Percentiles rank a stretch among this genome's conserved stretches.
These are phyloP conservation scores for Elymus sibiricus DNA, from an alignment of 176 grass and related monocot species.

Conservation along the genomic window DNA sequence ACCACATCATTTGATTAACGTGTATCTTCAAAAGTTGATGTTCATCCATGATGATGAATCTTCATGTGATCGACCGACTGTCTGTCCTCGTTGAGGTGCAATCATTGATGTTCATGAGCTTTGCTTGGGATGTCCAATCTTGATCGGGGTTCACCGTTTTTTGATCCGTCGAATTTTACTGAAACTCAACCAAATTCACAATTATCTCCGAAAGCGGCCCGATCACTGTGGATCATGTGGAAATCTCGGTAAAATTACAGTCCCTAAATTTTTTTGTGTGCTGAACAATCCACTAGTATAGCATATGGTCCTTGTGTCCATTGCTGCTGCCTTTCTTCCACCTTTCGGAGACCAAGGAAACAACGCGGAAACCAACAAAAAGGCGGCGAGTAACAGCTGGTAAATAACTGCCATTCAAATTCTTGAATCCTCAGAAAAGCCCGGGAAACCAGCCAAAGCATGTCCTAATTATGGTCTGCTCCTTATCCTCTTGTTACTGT, in stretches of 20 bases:
- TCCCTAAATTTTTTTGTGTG: too few species aligned
- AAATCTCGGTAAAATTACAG: too few species aligned
- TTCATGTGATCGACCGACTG: background rate
- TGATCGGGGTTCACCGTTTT: background rate
- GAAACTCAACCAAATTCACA: background rate
- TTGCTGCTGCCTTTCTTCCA: background rate
- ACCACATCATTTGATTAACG: slow-evolving; percentile 4
- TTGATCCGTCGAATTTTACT: background rate
- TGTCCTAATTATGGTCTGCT: background rate
- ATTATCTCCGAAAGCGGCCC: background rate
- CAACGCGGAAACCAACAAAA: background rate
- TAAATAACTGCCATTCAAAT: background rate
- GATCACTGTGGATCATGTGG: too few species aligned
- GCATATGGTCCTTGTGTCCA: background rate
- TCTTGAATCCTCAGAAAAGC: background rate
- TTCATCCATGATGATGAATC: background rate
- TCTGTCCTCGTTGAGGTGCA: background rate
- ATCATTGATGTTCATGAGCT: slow-evolving; percentile 25
- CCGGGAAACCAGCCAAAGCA: background rate
- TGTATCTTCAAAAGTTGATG: background rate
- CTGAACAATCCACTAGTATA: background rate
- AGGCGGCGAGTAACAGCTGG: background rate
- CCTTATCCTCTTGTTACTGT: background rate
- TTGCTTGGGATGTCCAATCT: background rate
- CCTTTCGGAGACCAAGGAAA: background rate